These are phyloP conservation scores for Pseudovirgaria hyperparasitica DNA, from an alignment of 2,329 filamentous ascomycete species.

Conservation along the genomic window DNA sequence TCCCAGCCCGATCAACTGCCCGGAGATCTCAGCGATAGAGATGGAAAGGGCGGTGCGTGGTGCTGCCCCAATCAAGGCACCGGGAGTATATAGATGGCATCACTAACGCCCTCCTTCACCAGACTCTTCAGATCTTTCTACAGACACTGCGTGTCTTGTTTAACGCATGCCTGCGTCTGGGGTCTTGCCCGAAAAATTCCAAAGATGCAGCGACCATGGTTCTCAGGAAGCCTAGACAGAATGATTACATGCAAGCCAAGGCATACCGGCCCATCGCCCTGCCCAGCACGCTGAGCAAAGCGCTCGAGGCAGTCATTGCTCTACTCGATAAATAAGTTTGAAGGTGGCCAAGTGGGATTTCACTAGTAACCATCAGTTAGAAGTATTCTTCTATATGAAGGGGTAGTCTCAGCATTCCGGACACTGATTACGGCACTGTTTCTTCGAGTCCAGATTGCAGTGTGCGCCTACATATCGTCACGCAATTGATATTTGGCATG, in stretches of 20 bases:
- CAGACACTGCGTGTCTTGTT: constrained; percentile 8
- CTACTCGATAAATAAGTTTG: too few relatives aligned
- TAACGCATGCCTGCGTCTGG: constrained; percentile 8
- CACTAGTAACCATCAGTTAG: too few relatives aligned
- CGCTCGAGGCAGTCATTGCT: constrained; percentile 15
- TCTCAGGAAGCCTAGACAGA: constrained; percentile 15
- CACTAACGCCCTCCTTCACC: constrained; percentile 7
- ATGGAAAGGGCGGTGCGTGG: constrained; percentile 9
- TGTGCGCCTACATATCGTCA: too few relatives aligned
- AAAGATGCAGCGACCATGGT: constrained; percentile 11
- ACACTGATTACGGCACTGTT: too few relatives aligned
- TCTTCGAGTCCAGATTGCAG: too few relatives aligned
- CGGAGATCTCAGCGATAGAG: constrained; percentile 9
- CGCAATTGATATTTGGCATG: too few relatives aligned
- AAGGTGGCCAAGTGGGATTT: too few relatives aligned
- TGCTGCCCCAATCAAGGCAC: constrained; percentile 11
- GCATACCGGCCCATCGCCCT: constrained; percentile 15
- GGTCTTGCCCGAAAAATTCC: constrained; percentile 10
- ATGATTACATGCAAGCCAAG: constrained; percentile 14
- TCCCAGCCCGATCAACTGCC: constrained; percentile 8
- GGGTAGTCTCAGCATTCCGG: too few relatives aligned
- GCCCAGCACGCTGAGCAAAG: constrained; percentile 16
- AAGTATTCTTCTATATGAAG: too few relatives aligned
- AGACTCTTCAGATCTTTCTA: constrained; percentile 1
- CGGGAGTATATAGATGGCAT: constrained; percentile 12